Conservation (phyloP, 2,329 filamentous ascomycete species). For the Alternaria gaisen region DNA sequence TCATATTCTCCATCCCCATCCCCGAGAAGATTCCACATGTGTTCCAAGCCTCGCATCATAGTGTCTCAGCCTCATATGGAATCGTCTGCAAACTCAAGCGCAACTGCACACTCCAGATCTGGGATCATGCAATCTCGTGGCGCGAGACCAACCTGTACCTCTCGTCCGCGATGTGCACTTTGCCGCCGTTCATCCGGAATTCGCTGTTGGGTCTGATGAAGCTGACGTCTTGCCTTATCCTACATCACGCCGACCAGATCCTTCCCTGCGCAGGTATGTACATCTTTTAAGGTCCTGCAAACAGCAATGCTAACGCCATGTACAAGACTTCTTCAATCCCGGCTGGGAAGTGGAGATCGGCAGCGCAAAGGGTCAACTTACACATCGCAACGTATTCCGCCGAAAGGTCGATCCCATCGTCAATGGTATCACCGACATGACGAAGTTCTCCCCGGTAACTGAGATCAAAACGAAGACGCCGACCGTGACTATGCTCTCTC, state of each 20-base stretch:
- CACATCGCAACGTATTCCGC: slow-evolving; percentile 65
- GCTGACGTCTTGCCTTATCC: slow-evolving; percentile 52
- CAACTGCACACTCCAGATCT: slow-evolving; percentile 68
- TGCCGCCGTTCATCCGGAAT: slow-evolving; percentile 54
- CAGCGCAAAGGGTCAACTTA: slow-evolving; percentile 64
- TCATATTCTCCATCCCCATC: slow-evolving; percentile 67
- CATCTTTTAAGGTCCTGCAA: not conserved
- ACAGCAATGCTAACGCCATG: slow-evolving; percentile 34
- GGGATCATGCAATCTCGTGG: slow-evolving; percentile 71
- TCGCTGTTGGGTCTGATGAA: slow-evolving; percentile 53
- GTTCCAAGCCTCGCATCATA: slow-evolving; percentile 71
- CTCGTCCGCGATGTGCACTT: slow-evolving; percentile 52
- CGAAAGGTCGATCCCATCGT: slow-evolving; percentile 71
- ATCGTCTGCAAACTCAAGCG: slow-evolving; percentile 69
- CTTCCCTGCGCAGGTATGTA: slow-evolving; percentile 47
- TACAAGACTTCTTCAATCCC: slow-evolving; percentile 68
- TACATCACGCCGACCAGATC: slow-evolving; percentile 65
- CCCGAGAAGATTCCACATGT: slow-evolving; percentile 66
- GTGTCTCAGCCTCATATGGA: slow-evolving; percentile 67
- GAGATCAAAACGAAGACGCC: slow-evolving; percentile 67
- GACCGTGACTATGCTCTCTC: slow-evolving; percentile 72
- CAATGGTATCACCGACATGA: slow-evolving; percentile 72
- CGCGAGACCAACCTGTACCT: slow-evolving; percentile 60
- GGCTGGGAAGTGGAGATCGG: slow-evolving; percentile 71
- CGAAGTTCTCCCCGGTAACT: slow-evolving; percentile 67